Evolutionary conservation across 169 alveolate species (phyloP), one percentile per base, ranked within the genome.

Genomic region (Miamiensis avidus): DNA sequence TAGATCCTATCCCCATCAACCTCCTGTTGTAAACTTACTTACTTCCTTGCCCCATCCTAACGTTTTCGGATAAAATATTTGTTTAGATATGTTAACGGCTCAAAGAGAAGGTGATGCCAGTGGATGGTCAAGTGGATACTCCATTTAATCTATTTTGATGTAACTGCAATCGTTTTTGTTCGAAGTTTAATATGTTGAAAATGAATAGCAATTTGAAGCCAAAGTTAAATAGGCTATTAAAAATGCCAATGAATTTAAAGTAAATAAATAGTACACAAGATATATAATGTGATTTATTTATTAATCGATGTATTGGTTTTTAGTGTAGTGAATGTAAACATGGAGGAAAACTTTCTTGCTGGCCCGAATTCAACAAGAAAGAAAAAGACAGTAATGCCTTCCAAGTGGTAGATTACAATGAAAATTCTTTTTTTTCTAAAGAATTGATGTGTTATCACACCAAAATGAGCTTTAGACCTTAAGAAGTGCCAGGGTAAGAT

Each of bases 41-140:
- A 91, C 95, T 32, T 74, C 74, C 28, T 64, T 91, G 34, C 78
- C 30, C 31, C 96, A 93, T 86, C 94, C 93, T 31, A 89, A 91
- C 76, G 93, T 89, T 25, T 89, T 89, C 69, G 95, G 92, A 16
- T 74, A 69, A n/a, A 75, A 74, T 26, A 85, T 93, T n/a, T 93
- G 96, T 76, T 78, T 93, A 31, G 96, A 93, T 84, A 83, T 91
- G 88, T 84, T 91, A 0, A 84, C 85, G 29, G 73, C 76, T 49
- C 65, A 75, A n/a, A 73, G 82, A 32, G 86, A 85, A 64, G 86
- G 74, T 29, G 78, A 76, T 65, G 84, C 89, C 75, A 93, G 91
- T 87, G 97, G 97, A 31, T 94, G 97, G 96, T 91, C 95, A 74
- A 82, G 93, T 75, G 95, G 93, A 11, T 94, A 94, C 86, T 87